Base-by-base conservation (phyloP, 2,329 filamentous ascomycete genomes). In the Aschersonia sp. region DNA sequence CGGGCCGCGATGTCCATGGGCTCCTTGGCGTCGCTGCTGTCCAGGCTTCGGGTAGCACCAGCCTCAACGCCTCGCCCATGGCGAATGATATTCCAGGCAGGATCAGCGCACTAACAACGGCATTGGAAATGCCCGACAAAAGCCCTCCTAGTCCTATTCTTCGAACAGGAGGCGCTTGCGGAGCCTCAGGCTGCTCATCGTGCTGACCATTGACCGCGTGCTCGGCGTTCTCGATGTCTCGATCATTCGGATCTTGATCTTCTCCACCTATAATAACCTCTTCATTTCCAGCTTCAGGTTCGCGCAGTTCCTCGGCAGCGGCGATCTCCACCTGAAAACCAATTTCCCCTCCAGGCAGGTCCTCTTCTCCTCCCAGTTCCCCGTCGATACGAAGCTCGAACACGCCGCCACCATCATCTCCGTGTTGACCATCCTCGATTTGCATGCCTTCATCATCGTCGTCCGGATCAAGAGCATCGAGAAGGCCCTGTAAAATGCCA, bases 1-100 rank as follows among this genome's bases (percentile, higher is more conserved):
- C 54, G 1, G 42, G 22, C 8, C 53, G 49, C 4, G 52, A 49
- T 32, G 52, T 48, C 54, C 56, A 62, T 10, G 53, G 49, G 46
- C 50, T 56, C 31, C 54, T 50, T 12, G 54, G 30, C 2, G 69
- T 63, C 7, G 66, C 64, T 0, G 67, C 66, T 8, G 83, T 79
- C 80, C 84, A 88, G 4, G 76, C 67, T 37, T 67, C 67, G 0
- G 90, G 90, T 1, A 95, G 68, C 0, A 76, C 63, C 9, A 77
- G 61, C 11, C 83, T 79, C 35, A 97, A 69, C 1, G 87, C 58
- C 56, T 88, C 83, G 43, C 92, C 92, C 64, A 87, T 79, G 11
- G 78, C 73, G 32, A 82, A 84, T 0, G 87, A 88, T 43, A 97
- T 79, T 9, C 79, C 79, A 0, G 92, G 92, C 58, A 94, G 87